These are phyloP conservation scores for Punctularia strigosozonata DNA, from an alignment of 768 basidiomycete species.

Conservation along the genomic window DNA sequence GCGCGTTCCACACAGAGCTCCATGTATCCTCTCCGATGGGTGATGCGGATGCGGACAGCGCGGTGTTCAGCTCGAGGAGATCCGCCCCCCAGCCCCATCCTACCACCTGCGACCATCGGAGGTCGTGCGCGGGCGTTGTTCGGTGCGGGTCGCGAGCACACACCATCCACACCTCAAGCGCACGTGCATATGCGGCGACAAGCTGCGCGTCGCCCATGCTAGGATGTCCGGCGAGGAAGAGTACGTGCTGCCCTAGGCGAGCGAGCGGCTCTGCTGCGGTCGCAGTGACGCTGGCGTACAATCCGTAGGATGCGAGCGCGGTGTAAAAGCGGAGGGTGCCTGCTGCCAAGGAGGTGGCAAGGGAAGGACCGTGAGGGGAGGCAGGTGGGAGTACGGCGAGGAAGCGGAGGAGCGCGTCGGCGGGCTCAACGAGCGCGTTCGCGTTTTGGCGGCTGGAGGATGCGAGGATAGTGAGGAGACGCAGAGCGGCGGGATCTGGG, in stretches of 20 bases:
- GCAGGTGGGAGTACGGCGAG: constrained; percentile 41
- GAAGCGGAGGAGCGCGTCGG: constrained; percentile 66
- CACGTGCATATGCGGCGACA: too few relatives aligned
- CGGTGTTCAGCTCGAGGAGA: constrained; percentile 26
- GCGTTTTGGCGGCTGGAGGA: constrained; percentile 63
- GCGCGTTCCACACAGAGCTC: constrained; percentile 33
- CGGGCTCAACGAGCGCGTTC: constrained; percentile 34
- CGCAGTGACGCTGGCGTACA: constrained; percentile 59
- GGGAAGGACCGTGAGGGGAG: constrained; percentile 22
- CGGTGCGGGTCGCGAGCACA: constrained; percentile 88
- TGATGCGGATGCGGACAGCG: too few relatives aligned
- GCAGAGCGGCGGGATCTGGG: constrained; percentile 39
- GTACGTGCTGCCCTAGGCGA: constrained; percentile 34
- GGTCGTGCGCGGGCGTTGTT: constrained; percentile 77
- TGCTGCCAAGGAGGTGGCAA: constrained; percentile 35
- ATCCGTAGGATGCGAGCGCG: constrained; percentile 63
- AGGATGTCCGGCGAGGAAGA: constrained; percentile 25
- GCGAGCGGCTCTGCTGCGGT: constrained; percentile 47
- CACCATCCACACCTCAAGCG: constrained; percentile 62
- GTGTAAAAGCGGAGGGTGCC: constrained; percentile 54
- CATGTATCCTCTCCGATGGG: constrained; percentile 21
- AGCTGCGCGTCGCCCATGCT: constrained; percentile 51
- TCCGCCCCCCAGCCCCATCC: constrained; percentile 68
- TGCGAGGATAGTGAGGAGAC: constrained; percentile 45
- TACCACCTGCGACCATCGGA: constrained; percentile 81